A percentile compares a stretch with the other conserved stretches of the same genome.
phyloP scores from a whole-genome alignment of 2,329 filamentous ascomycete genomes.

The Sodiomyces alkalinus region DNA sequence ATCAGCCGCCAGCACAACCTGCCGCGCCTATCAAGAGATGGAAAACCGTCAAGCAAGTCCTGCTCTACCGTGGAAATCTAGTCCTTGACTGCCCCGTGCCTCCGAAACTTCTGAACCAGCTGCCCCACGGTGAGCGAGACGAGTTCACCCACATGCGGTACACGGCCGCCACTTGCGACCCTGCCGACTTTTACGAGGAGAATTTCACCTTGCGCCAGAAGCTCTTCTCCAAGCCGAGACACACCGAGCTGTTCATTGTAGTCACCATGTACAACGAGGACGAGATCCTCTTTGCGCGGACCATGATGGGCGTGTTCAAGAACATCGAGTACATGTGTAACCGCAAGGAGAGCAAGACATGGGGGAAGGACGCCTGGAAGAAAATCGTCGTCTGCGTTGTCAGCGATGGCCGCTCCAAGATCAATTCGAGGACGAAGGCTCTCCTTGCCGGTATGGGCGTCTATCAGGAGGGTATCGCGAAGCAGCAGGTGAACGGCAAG shows the following conservation, averaged over 20 bases:
- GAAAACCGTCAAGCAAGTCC: constrained; percentile 99
- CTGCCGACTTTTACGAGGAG: constrained; percentile 70
- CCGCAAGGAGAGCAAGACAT: constrained; percentile 84
- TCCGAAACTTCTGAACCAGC: constrained; percentile 70
- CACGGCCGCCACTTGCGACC: constrained; percentile 87
- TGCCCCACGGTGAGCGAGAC: constrained; percentile 82
- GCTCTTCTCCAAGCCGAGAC: constrained; percentile 79
- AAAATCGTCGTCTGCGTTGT: constrained; percentile 98
- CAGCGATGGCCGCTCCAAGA: constrained; percentile 92
- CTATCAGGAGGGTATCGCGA: constrained; percentile 96
- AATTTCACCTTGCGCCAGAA: constrained; percentile 86
- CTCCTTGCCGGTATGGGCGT: constrained; percentile 87
- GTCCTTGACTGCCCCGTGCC: constrained; percentile 95
- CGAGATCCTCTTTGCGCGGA: constrained; percentile 86
- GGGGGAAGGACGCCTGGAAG: constrained; percentile 98
- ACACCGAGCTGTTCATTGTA: constrained; percentile 91
- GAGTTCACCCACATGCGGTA: constrained; percentile 90
- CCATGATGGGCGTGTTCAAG: constrained; percentile 95
- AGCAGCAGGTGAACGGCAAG: constrained; percentile 93
- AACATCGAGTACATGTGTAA: constrained; percentile 98
- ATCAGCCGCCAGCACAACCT: constrained; percentile 22
- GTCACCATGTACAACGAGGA: constrained; percentile 99
- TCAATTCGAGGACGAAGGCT: constrained; percentile 81
- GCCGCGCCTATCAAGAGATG: constrained; percentile 61
- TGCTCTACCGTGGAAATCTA: constrained; percentile 89